Percentiles rank a stretch among this genome's conserved stretches.
Evolutionary conservation across 768 basidiomycete species (phyloP).

Genomic region (Auriscalpium microsporum): DNA sequence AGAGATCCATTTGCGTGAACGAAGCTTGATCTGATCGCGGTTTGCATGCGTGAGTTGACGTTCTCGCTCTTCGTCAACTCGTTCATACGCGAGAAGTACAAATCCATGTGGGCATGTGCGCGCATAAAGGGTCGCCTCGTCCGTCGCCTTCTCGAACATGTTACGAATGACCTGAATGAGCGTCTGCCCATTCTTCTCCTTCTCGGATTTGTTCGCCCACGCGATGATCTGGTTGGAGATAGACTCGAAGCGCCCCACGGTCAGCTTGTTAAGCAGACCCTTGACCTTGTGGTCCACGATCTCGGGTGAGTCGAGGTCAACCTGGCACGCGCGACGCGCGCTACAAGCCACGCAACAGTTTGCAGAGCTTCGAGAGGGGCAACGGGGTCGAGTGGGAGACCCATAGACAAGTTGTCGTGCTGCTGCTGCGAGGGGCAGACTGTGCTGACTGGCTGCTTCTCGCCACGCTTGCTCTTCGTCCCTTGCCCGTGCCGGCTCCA

Average conservation of each 20-base stretch:
- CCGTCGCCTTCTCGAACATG: conserved; percentile 95
- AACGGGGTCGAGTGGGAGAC: conserved; percentile 50
- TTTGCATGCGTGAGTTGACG: conserved; percentile 76
- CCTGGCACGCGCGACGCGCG: conserved; percentile 34
- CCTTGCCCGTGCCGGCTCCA: conserved; percentile 35
- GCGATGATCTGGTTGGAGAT: conserved; percentile 92
- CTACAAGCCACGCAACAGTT: conserved; percentile 73
- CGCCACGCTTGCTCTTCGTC: conserved; percentile 75
- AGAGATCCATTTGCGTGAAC: conserved; percentile 72
- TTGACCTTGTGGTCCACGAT: conserved; percentile 92
- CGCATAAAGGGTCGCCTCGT: conserved; percentile 94
- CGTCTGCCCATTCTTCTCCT: conserved; percentile 88
- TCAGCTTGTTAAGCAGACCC: conserved; percentile 86
- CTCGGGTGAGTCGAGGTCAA: conserved; percentile 67
- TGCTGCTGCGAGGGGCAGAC: conserved; percentile 28
- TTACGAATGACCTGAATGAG: conserved; percentile 94
- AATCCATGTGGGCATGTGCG: conserved; percentile 77
- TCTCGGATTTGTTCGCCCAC: conserved; percentile 91
- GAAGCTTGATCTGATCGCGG: conserved; percentile 50
- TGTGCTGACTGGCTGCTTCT: conserved; percentile 52
- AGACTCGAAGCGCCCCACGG: conserved; percentile 92
- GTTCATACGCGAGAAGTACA: conserved; percentile 89
- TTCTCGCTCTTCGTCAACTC: conserved; percentile 66
- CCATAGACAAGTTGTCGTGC: conserved; percentile 21
- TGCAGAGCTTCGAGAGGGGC: conserved; percentile 70